Evolutionary conservation across 2,329 filamentous ascomycete genomes (phyloP), one percentile per base, ranked within the genome.

Genomic region (Diaporthe vaccinii): DNA sequence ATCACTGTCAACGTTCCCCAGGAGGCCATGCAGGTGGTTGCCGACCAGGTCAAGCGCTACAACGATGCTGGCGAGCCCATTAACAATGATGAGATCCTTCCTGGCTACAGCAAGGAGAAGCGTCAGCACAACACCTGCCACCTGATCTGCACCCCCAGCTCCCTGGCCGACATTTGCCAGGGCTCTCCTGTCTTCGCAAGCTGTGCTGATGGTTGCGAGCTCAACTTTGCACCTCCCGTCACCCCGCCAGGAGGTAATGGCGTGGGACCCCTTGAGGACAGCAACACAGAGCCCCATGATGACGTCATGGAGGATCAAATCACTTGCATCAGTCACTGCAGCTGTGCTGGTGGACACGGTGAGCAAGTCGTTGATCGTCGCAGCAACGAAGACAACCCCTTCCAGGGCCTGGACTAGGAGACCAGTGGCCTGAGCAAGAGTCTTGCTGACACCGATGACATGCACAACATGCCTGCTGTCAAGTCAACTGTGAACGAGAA

Each of bases 361-460:
- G 15, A 12, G n/a, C 46, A 20, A n/a, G 15, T 5, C 12, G 7
- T 44, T 22, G 25, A 65, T 9, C 20, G 17, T 31, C 12, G 25
- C 34, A 73, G 31, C 62, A 53, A 51, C 9, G 34, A 20, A 1
- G 25, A 57, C 3, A 65, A 73, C 34, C 58, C 58, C 41, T 73
- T 73, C 22, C 10, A 73, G 46, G 44, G 61, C 71, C 58, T 73
- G 36, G 71, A 73, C 61, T 73, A 73, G 71, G 71, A 73, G 31
- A 57, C 58, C 58, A 65, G 69, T n/a, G 55, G 69, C 39, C 69
- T 73, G 36, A 31, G 31, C 4, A 46, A 67, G 25, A 22, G n/a
- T 9, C 46, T n/a, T 46, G 46, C 20, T 34, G 71, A 57, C 41
- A 61, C 57, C n/a, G 70, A 72, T 9, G 31, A 41, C 36, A 8